Conservation (phyloP, 2,329 filamentous ascomycete genomes). For the Cadophora sp. region DNA sequence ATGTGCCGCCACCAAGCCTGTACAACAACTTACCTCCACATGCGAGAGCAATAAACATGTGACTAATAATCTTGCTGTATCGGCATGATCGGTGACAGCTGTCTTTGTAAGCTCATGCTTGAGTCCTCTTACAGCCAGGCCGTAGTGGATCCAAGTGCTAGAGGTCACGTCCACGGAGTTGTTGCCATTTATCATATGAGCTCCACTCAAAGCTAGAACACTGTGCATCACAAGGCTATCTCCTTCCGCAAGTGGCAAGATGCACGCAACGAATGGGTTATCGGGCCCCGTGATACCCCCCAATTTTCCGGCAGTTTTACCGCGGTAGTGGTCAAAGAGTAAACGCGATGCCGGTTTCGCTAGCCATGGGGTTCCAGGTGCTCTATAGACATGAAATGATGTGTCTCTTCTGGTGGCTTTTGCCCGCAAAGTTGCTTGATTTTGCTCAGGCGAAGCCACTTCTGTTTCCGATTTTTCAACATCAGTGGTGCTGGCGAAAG, state of each 20-base stretch:
- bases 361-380: neutral
- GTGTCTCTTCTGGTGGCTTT: neutral
- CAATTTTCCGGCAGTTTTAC: constrained; percentile 5
- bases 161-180: neutral
- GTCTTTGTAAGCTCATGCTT: constrained; percentile 1
- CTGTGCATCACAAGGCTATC: constrained; percentile 10
- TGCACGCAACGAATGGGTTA: neutral
- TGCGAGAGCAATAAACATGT: neutral
- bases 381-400: neutral
- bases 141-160: neutral
- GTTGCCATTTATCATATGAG: neutral
- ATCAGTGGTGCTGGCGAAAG: neutral
- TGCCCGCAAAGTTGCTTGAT: neutral
- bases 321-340: constrained; percentile 8
- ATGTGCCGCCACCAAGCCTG: neutral
- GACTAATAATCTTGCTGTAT: neutral
- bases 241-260: neutral
- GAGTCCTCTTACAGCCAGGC: constrained; percentile 6
- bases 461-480: neutral
- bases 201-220: constrained; percentile 5
- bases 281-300: neutral
- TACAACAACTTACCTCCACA: neutral
- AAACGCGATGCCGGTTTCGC: neutral
- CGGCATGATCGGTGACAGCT: neutral
- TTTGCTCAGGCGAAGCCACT: neutral